Conservation (phyloP, 2,329 filamentous ascomycete species). For the Metarhizium humberi region DNA sequence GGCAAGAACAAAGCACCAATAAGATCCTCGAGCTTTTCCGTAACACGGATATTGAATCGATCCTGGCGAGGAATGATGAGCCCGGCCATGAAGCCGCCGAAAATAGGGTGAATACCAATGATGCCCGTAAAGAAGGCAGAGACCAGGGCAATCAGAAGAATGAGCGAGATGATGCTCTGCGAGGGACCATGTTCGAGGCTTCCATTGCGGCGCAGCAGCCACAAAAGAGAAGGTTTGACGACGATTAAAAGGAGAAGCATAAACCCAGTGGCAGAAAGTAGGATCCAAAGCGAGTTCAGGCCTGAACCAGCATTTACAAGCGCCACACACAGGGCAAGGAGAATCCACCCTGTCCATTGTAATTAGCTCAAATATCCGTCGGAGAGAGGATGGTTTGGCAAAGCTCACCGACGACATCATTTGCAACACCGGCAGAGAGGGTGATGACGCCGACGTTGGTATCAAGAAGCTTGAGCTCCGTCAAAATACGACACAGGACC, state of each 20-base stretch:
- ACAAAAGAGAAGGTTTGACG: conserved; percentile 66
- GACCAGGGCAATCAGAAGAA: conserved; percentile 65
- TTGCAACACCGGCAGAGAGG: conserved; percentile 82
- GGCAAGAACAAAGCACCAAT: conserved; percentile 77
- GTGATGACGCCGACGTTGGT: conserved; percentile 83
- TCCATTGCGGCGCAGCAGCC: conserved; percentile 62
- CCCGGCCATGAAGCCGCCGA: conserved; percentile 83
- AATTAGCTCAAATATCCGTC: not conserved
- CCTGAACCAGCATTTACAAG: conserved; percentile 82
- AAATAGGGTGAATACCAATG: conserved; percentile 90
- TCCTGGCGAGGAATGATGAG: conserved; percentile 85
- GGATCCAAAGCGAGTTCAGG: conserved; percentile 73
- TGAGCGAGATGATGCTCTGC: conserved; percentile 75
- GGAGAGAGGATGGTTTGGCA: not conserved
- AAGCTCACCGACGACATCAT: conserved; percentile 53
- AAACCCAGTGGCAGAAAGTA: conserved; percentile 68
- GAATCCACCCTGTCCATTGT: conserved; percentile 53
- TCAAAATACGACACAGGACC: conserved; percentile 86
- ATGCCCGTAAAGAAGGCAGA: conserved; percentile 82
- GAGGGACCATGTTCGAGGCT: conserved; percentile 82
- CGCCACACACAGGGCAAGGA: conserved; percentile 86
- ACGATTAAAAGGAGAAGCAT: conserved; percentile 64
- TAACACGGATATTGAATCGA: conserved; percentile 82
- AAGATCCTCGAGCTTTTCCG: conserved; percentile 90
- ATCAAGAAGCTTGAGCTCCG: conserved; percentile 75